These are phyloP conservation scores for Vicia villosa DNA, from an alignment of 306 rosid species.

Conservation along the genomic window DNA sequence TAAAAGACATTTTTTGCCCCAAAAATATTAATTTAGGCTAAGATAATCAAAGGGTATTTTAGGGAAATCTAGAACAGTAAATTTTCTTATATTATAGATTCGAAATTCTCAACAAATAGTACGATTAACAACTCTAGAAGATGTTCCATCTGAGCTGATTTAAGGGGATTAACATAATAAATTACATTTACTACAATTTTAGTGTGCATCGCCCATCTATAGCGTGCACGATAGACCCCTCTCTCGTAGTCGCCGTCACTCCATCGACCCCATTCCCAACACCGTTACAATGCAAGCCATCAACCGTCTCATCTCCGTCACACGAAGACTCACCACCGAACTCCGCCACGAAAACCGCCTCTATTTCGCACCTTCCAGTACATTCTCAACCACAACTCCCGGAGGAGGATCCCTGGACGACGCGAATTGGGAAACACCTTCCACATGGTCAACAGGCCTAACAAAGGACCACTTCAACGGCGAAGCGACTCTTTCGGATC, in stretches of 20 bases:
- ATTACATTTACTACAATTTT: too few species aligned
- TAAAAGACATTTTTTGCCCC: too few species aligned
- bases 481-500: constrained; percentile 24
- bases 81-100: too few species aligned
- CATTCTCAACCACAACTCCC: constrained; percentile 45
- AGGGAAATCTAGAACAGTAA: too few species aligned
- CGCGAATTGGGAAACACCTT: constrained; percentile 48
- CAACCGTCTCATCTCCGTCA: constrained; percentile 35
- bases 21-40: too few species aligned
- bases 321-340: background rate
- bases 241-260: constrained; percentile 20
- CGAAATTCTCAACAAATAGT: too few species aligned
- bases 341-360: constrained; percentile 3
- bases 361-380: background rate
- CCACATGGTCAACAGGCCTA: constrained; percentile 76
- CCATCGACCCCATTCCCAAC: background rate
- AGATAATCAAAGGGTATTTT: too few species aligned
- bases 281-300: constrained; percentile 42
- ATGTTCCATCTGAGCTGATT: too few species aligned
- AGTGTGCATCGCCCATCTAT: too few species aligned
- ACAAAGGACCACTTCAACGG: constrained; percentile 87
- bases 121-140: too few species aligned
- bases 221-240: too few species aligned
- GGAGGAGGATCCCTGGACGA: constrained; percentile 43
- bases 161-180: too few species aligned